Evolutionary conservation across 2,329 filamentous ascomycete species (phyloP), one percentile per base, ranked within the genome.

Genomic region (Pestalotiopsis fici): DNA sequence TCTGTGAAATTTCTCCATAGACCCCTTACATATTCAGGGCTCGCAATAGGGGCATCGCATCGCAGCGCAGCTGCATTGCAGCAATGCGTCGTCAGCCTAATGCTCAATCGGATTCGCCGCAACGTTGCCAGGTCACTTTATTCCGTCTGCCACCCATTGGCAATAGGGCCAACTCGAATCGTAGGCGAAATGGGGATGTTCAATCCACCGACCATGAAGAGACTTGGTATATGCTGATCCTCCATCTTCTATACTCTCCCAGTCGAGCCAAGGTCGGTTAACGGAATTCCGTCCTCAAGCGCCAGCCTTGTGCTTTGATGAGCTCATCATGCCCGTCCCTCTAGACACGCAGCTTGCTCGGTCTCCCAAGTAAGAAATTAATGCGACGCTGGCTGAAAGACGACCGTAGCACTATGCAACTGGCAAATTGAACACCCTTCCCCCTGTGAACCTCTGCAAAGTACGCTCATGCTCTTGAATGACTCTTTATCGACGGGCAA

Each of bases 111-210:
- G 43, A 18, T 11, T 23, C 15, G 15, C 21, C 43, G 43, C 43
- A 50, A 50, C 18, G 43, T 50, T 23, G 18, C 43, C 43, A 21
- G 18, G 15, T 50, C 15, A 9, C 43, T 50, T 18, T 23, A 23
- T 50, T 50, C 18, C 43, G 43, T 23, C 43, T 9, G 43, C 43
- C 43, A 11, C 18, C 5, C 43, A 21, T 11, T 21, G 43, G n/a
- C 43, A 21, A 50, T 50, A 50, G 21, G 43, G 3, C 43, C 43
- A 50, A n/a, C 18, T 21, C n/a, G 43, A 50, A 50, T 31, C 28
- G 15, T 37, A 27, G 27, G 31, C 57, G 57, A 60, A 60, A 60
- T 60, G 57, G 57, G 25, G 27, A 60, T 60, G 28, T 60, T 60
- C 57, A 60, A 9, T 15, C 15, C 4, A 50, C n/a, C 43, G 21